These are phyloP conservation scores for Citrus maxima DNA, from an alignment of 345 rosid genomes.

Conservation along the genomic window DNA sequence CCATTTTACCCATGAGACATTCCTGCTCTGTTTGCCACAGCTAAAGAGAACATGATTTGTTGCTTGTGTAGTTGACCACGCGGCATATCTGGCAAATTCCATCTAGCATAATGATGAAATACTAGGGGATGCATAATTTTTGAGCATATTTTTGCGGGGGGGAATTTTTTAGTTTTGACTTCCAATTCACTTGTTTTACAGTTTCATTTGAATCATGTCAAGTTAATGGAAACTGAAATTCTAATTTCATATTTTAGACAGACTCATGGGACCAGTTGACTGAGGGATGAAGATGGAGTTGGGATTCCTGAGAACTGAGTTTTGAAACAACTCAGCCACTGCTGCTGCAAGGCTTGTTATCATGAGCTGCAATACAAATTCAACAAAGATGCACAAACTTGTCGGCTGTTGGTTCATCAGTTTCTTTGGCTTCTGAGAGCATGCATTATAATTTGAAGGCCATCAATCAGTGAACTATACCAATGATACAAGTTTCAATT, in stretches of 20 bases:
- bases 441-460: not conserved
- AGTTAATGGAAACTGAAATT: not conserved
- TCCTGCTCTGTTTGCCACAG: no score
- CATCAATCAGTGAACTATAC: not conserved
- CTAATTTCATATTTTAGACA: not conserved
- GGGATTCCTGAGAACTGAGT: not conserved
- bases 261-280: slow-evolving; percentile 16
- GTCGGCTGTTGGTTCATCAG: slow-evolving; percentile 3
- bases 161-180: not conserved
- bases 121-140: not conserved
- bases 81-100: not conserved
- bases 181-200: not conserved
- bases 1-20: not conserved
- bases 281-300: slow-evolving; percentile 5
- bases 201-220: not conserved
- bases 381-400: not conserved
- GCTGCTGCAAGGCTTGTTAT: slow-evolving; percentile 18
- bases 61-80: not conserved
- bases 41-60: not conserved
- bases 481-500: slow-evolving; percentile 1
- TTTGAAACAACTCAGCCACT: not conserved
- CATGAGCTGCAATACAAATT: slow-evolving; percentile 7
- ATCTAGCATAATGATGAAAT: not conserved
- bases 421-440: not conserved
- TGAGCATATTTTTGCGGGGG: not conserved